Evolutionary conservation across 345 rosid genomes (phyloP), one percentile per base, ranked within the genome.

Genomic region (Hypericum perforatum): DNA sequence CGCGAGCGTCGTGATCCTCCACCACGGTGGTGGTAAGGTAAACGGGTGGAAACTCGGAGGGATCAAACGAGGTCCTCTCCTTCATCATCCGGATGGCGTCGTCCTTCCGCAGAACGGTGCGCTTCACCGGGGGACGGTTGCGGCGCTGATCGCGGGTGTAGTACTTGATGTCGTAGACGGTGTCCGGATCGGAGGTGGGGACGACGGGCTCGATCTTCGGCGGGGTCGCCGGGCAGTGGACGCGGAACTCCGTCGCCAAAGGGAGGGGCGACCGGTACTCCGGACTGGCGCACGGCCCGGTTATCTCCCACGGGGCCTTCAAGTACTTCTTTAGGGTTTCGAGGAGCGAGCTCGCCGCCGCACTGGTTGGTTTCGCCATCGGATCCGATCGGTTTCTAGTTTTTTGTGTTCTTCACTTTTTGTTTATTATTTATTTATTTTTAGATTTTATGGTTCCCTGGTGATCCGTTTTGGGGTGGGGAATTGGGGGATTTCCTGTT

Each of bases 241-340:
- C 36, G 9, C 98, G 92, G 63, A 79, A 88, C 50, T 92, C 98
- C 14, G 75, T 57, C 36, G 86, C 85, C 59, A 47, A 61, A 3
- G 90, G 90, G 6, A 85, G 16, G 40, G 98, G 62, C 8, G 56
- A 48, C 6, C 39, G 52, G 80, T 85, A 92, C 55, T 92, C 98
- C 8, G 98, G 98, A 63, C 74, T 68, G 53, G 90, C 82, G 74
- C 92, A 83, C 6, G 96, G 94, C 7, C 96, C 98, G 8, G 95
- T 92, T 13, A 88, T 76, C 63, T 88, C 94, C 98, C 96, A 92
- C 5, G 98, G 98, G 69, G 85, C 83, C 76, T 85, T 92, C 41
- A 92, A 56, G 78, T 65, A 92, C 4, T 84, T 73, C 62, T 63
- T 79, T 1, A 88, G 83, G 67, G 60, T 76, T 64, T 85, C 86